phyloP scores from a whole-genome alignment of 352 stramenopile species.

The Sclerospora graminicola region DNA sequence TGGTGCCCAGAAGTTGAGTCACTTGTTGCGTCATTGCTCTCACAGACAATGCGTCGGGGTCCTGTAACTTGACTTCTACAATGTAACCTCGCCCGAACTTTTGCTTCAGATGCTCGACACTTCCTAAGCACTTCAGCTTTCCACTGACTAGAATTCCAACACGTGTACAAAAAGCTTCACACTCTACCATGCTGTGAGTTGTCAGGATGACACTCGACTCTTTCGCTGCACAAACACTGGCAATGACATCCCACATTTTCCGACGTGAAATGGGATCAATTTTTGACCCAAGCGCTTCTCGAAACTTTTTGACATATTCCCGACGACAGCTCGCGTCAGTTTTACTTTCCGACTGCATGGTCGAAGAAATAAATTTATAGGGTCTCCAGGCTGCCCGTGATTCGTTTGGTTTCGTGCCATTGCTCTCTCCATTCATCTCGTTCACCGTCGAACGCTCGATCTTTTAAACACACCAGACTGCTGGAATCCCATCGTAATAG shows the following conservation, averaged over 20 bases:
- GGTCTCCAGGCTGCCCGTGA: constrained; percentile 42
- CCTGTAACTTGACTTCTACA: no score
- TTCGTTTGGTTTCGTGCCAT: constrained; percentile 13
- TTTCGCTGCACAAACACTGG: constrained; percentile 45
- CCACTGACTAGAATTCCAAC: constrained; percentile 61
- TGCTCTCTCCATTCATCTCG: constrained; percentile 16
- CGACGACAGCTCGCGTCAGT: constrained; percentile 27
- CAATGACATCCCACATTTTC: constrained; percentile 92
- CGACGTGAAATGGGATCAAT: constrained; percentile 77
- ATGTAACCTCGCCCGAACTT: no score
- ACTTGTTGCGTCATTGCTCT: constrained; percentile 31
- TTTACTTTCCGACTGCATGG: constrained; percentile 49
- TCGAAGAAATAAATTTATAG: constrained; percentile 70
- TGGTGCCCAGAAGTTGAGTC: constrained; percentile 15
- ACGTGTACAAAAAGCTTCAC: constrained; percentile 56
- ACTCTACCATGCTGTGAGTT: constrained; percentile 79
- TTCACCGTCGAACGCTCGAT: constrained; percentile 40
- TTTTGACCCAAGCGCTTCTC: constrained; percentile 25
- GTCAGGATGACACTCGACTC: constrained; percentile 53
- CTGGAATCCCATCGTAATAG: constrained; percentile 58
- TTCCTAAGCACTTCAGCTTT: constrained; percentile 69
- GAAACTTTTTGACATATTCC: constrained; percentile 48
- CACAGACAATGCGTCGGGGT: no score
- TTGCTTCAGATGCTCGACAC: constrained; percentile 89
- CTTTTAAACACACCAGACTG: constrained; percentile 64